Base-by-base conservation (phyloP, 2,329 filamentous ascomycete species). In the Calcarisporium arbuscula region DNA sequence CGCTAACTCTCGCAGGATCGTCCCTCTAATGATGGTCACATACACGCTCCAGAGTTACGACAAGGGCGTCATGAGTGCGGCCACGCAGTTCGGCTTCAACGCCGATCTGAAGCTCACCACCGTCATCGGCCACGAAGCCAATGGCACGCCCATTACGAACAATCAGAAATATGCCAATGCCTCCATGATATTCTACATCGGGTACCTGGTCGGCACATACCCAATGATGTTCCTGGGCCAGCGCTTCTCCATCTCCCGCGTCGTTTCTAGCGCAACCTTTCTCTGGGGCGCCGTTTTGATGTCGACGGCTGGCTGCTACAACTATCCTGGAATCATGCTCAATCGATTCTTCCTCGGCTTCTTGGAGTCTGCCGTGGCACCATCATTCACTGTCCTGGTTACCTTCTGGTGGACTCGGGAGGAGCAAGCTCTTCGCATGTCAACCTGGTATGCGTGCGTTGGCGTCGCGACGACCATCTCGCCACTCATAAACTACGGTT, bases 381-480 rank as follows among this genome's bases (percentile, higher is more conserved):
- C 35, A n/a, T 28, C 30, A 15, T 36, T 68, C 15, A 42, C 34
- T 18, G 16, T 42, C 8, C 9, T 39, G 8, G 21, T 39, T 3
- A 34, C 36, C 6, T 32, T 28, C 11, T 42, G 39, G 39, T 42
- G 34, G 28, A 42, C 30, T 19, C 29, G 34, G 19, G 18, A 36
- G 22, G 41, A 41, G 32, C 64, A 68, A 36, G 64, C 63, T 0
- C 58, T 66, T 28, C 56, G 65, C 2, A 61, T 62, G 1, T 61
- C 61, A 0, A 39, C 62, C 5, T 46, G 45, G 29, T 46, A 47
- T 32, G 43, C 33, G 36, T 47, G 41, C 38, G 77, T 77, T 43
- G 75, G 75, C 4, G 61, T 78, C n/a, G 74, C 72, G 4, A 74
- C 71, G 8, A 74, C 75, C 66, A 71, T 79, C 35, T 75, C 74